Base-by-base conservation (phyloP, 106 monocot genomes). In the Dendrobium nobile region DNA sequence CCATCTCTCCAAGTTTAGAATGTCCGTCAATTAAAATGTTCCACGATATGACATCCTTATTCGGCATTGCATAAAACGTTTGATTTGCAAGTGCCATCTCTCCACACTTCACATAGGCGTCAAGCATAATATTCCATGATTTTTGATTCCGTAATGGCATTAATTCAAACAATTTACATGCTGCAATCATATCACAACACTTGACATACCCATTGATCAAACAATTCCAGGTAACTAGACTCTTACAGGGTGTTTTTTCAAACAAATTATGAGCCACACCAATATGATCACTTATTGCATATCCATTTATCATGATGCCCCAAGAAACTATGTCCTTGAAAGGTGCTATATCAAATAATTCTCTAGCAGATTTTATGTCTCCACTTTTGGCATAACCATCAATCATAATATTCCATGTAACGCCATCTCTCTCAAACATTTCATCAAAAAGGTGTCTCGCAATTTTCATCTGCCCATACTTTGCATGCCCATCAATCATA, bases 401-500 rank as follows among this genome's bases (percentile, higher is more conserved):
- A 47, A 65, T 82, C 82, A 82, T 82, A 13, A 67, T 77, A 82
- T 82, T 82, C 82, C 82, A 82, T 15, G 76, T 76, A 64, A 76
- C 77, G 47, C 45, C 67, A 76, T 82, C 81, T 82, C 75, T 58
- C 55, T 33, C 61, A 77, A 77, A 40, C 82, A 87, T 87, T 41
- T 73, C n/a, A 80, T 87, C 72, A 48, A 87, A 87, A 22, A 87
- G 42, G 22, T 51, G 41, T 44, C 87, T 84, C 1, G 84, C 87
- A 58, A n/a, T 16, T 51, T 72, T 72, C 41, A 81, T 40, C 15
- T 78, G 44, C 47, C 80, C 84, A 75, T 15, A 58, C 59, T 84
- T 87, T 61, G 81, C 77, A 75, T 84, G 78, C 56, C 87, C 87
- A 56, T 84, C 80, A 44, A 87, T 73, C 85, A 88, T 83, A 2